Evolutionary conservation across 2,329 filamentous ascomycete species (phyloP), one percentile per base, ranked within the genome.

Genomic region (Hortaea werneckii): DNA sequence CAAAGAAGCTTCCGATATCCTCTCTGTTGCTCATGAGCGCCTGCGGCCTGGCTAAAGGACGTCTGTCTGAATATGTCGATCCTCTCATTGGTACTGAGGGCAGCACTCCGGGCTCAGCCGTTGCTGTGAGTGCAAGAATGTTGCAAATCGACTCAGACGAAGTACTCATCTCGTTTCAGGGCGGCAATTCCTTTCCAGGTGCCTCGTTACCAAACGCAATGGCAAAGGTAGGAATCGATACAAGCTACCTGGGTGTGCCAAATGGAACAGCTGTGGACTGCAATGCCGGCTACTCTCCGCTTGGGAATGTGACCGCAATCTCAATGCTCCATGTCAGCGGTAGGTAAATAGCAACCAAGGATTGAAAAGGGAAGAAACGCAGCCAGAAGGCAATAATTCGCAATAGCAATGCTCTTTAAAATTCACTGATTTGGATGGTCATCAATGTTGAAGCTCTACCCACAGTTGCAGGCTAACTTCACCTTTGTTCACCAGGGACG

Each of bases 281-380:
- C 32, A 35, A 68, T 47, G 55, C 63, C 32, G 67, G 67, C 1
- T 69, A 68, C 49, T 37, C 54, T 3, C 57, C 58, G 5, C 29
- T 45, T 3, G 58, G 58, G 8, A 47, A 55, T 6, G 46, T 61
- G 34, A 52, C 46, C 12, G 58, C 51, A 26, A 56, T 59, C 42
- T 54, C 50, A 4, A 69, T 82, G 72, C 75, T 82, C 54, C 80
- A 83, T 53, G 78, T 82, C 58, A 77, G 75, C 51, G 80, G 80
- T 35, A 20, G 20, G 20, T 20, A 20, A 20, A 20, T 20, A 20
- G 20, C 20, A 20, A 20, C 20, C 20, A 20, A 20, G 20, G 20
- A 20, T 20, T 20, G 4, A 20, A 20, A 20, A 20, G 20, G 20
- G 20, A 20, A 20, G 20, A 4, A 20, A 20, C 20, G 20, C 20